These are phyloP conservation scores for Kodamaea suecica DNA, from an alignment of 1,139 yeast genomes.

Conservation along the genomic window DNA sequence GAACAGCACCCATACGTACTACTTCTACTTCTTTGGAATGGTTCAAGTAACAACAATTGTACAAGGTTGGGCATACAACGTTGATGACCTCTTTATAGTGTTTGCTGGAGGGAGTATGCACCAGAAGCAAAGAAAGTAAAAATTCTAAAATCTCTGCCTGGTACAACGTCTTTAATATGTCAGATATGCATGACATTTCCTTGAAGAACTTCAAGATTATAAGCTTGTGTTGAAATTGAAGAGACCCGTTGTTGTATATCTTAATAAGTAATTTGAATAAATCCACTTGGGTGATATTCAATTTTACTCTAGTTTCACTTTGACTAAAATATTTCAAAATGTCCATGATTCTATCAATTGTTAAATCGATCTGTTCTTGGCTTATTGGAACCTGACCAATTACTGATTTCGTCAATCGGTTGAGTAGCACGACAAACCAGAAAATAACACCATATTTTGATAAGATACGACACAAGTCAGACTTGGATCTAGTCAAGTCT, in stretches of 20 bases:
- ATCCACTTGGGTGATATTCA: constrained; percentile 40
- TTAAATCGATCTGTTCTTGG: constrained; percentile 23
- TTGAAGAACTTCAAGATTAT: constrained; percentile 41
- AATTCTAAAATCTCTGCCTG: constrained; percentile 45
- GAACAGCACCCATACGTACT: constrained; percentile 52
- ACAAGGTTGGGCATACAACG: constrained; percentile 42
- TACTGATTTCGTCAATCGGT: constrained; percentile 21
- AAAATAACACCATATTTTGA: constrained; percentile 49
- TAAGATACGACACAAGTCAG: constrained; percentile 54
- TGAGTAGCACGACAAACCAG: constrained; percentile 47
- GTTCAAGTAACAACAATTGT: constrained; percentile 59
- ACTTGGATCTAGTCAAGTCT: constrained; percentile 46
- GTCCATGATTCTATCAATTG: constrained; percentile 36
- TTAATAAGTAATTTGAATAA: constrained; percentile 45
- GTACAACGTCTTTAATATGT: constrained; percentile 32
- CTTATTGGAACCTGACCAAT: constrained; percentile 10
- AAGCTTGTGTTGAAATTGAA: constrained; percentile 33
- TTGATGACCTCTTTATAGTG: constrained; percentile 44
- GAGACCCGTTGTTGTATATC: constrained; percentile 25
- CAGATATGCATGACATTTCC: constrained; percentile 41
- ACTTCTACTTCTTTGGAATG: constrained; percentile 51
- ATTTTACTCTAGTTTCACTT: constrained; percentile 43
- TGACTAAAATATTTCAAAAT: constrained; percentile 42
- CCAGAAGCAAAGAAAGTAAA: constrained; percentile 29
- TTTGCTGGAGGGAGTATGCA: constrained; percentile 25